These are phyloP conservation scores for Pyrenula massariospora DNA, from an alignment of 495 filamentous ascomycete species.

Conservation along the genomic window DNA sequence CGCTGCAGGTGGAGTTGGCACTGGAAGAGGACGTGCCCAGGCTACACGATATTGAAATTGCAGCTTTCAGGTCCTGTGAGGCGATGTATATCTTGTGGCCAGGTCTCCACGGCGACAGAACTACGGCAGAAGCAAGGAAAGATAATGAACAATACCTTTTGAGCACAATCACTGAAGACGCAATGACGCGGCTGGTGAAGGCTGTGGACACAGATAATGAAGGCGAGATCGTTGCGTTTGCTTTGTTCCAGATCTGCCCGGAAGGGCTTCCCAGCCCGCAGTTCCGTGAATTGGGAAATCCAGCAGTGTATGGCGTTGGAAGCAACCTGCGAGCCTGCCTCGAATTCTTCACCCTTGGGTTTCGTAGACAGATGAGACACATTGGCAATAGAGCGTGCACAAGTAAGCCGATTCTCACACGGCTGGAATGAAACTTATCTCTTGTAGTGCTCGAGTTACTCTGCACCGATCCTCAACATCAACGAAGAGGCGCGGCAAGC, in stretches of 20 bases:
- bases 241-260: not conserved
- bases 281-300: not conserved
- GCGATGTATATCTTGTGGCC: not conserved
- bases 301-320: not conserved
- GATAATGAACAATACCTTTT: not conserved
- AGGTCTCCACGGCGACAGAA: not conserved
- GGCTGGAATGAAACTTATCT: not conserved
- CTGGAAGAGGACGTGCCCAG: not conserved
- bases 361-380: not conserved
- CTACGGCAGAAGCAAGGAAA: not conserved
- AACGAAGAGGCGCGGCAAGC: conserved; percentile 34
- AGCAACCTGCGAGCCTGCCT: not conserved
- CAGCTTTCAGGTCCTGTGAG: not conserved
- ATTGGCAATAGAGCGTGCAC: not conserved
- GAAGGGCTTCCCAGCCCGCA: not conserved
- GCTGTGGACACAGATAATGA: not conserved
- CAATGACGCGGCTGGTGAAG: not conserved
- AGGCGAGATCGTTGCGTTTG: not conserved
- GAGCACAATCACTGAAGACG: not conserved
- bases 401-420: not conserved
- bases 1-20: not conserved
- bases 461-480: conserved; percentile 34
- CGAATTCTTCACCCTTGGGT: not conserved
- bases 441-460: conserved; percentile 32
- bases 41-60: not conserved